Base-by-base conservation (phyloP, 2,329 filamentous ascomycete species). In the Pyrenochaeta sp. region DNA sequence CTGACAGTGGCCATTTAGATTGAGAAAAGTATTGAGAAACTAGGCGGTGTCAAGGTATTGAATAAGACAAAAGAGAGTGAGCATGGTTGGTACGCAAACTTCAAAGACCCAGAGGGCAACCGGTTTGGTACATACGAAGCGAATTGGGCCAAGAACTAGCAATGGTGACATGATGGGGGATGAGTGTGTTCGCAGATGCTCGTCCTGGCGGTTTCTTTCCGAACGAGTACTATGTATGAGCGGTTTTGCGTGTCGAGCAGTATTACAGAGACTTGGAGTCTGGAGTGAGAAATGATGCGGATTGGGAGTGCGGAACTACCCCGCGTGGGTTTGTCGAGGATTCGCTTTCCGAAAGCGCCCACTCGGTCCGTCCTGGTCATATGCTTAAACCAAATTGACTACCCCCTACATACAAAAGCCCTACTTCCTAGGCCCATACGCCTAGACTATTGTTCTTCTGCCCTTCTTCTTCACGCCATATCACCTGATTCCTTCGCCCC, bases 61-160 rank as follows among this genome's bases (percentile, higher is more conserved):
- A 37, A 43, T 11, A 66, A 66, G 60, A 58, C 15, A 27, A 12
- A 45, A 20, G 41, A 61, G 33, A 18, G 46, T 4, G 45, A 56
- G 3, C 45, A 51, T 49, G 61, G 63, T 2, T 66, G 63, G 61
- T 64, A 52, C 44, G 54, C 55, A 4, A 66, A 66, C 49, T 64
- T 60, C 42, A 54, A 53, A 32, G 61, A 66, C 52, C 57, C 57
- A 12, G 59, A 64, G 35, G 63, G 63, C 2, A 66, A 64, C 15
- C 45, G 61, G 9, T 66, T 66, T 20, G 61, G 54, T 5, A 48
- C 54, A 1, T 66, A 54, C 44, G 56, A 63, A 43, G 21, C 51
- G 30, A 60, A 62, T 33, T 51, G 50, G 54, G 45, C 6, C 27
- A 27, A 27, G 23, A 27, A 27, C 4, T 27, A 27, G 33, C 27